A percentile compares a stretch with the other conserved stretches of the same genome.
Conservation (phyloP, 768 basidiomycete species). For the Psilocybe sp. region DNA sequence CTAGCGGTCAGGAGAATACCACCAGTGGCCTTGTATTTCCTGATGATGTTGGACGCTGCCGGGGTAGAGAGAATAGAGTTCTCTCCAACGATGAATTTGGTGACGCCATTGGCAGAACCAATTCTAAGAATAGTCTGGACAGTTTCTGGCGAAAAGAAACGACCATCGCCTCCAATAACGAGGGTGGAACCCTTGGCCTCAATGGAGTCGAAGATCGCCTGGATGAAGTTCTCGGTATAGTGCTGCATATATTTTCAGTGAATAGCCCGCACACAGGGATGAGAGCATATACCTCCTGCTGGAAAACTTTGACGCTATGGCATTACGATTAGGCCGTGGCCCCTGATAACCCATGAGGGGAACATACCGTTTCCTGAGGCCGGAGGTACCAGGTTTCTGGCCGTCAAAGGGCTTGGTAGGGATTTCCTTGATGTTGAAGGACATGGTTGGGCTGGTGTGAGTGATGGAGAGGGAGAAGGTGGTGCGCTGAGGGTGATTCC, state of each 20-base stretch:
- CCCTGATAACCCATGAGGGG: slow-evolving; percentile 2
- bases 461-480: slow-evolving; percentile 8
- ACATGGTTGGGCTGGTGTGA: slow-evolving; percentile 28
- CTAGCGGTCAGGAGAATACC: slow-evolving; percentile 96
- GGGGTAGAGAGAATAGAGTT: slow-evolving; percentile 94
- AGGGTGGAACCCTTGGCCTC: slow-evolving; percentile 75
- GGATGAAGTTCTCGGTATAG: slow-evolving; percentile 99
- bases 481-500: slow-evolving; percentile 4
- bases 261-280: slow-evolving; percentile 1
- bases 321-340: slow-evolving; percentile 18
- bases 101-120: slow-evolving; percentile 91
- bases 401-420: slow-evolving; percentile 86
- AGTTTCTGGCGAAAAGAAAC: slow-evolving; percentile 83
- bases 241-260: slow-evolving; percentile 49
- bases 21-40: slow-evolving; percentile 94
- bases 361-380: slow-evolving; percentile 87
- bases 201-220: slow-evolving; percentile 91
- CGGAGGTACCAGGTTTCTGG: slow-evolving; percentile 97
- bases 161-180: slow-evolving; percentile 97
- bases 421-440: slow-evolving; percentile 60
- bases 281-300: slow-evolving; percentile 72
- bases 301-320: slow-evolving; percentile 92
- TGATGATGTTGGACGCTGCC: slow-evolving; percentile 92
- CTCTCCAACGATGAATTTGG: slow-evolving; percentile 89
- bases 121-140: slow-evolving; percentile 93